A percentile compares a stretch with the other conserved stretches of the same genome.
These are phyloP conservation scores for Solanum sejunctum DNA, from an alignment of 257 asterid genomes.

Conservation along the genomic window DNA sequence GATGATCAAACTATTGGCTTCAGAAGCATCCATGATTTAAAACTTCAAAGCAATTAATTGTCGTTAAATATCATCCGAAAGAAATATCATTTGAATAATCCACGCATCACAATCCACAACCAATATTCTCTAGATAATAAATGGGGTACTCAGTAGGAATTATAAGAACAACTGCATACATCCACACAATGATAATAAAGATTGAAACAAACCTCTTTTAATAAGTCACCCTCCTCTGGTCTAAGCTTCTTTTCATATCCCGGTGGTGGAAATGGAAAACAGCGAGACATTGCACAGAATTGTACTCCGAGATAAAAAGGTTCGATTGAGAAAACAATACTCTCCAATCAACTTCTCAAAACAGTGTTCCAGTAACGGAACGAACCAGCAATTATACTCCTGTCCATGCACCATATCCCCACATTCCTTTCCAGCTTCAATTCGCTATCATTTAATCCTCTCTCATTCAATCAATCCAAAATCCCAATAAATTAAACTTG, in stretches of 20 bases:
- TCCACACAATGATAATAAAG: neutral
- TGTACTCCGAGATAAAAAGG: slow-evolving; percentile 5
- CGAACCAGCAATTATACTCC: slow-evolving; percentile 32
- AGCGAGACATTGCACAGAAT: slow-evolving; percentile 86
- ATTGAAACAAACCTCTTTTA: slow-evolving; percentile 54
- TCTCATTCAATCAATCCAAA: neutral
- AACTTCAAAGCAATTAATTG: neutral
- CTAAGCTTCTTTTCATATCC: slow-evolving; percentile 71
- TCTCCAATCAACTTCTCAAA: slow-evolving; percentile 28
- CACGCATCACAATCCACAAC: neutral
- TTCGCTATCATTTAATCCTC: neutral
- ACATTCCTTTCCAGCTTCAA: slow-evolving; percentile 38
- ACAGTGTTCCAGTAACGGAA: slow-evolving; percentile 30
- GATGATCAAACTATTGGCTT: neutral
- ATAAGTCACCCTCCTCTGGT: slow-evolving; percentile 43
- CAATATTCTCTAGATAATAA: neutral
- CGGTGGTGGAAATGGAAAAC: slow-evolving; percentile 92
- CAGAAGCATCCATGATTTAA: neutral
- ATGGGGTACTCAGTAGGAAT: neutral
- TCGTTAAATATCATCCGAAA: neutral
- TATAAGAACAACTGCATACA: neutral
- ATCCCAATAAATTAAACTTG: neutral
- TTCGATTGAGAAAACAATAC: slow-evolving; percentile 13
- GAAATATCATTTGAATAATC: neutral
- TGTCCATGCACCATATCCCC: slow-evolving; percentile 45